Evolutionary conservation across 805 yeast species (phyloP).

Genomic region (Priceomyces medius): DNA sequence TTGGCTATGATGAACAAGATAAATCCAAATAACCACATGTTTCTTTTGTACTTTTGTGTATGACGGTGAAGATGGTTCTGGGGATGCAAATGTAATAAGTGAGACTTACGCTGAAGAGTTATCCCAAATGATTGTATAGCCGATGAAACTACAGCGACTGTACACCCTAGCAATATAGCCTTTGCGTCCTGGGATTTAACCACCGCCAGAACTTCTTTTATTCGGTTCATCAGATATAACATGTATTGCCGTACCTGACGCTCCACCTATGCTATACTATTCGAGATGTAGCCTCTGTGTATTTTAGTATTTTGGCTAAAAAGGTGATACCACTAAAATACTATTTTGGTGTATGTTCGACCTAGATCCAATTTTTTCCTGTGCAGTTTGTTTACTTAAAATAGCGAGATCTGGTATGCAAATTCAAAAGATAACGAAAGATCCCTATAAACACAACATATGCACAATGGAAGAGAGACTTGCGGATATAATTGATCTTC

Average conservation of each 20-base stretch:
- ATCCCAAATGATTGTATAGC: constrained; percentile 81
- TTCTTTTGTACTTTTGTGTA: constrained; percentile 41
- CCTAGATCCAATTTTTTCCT: neutral
- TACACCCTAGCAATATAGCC: constrained; percentile 54
- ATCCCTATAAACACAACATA: neutral
- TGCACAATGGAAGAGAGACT: constrained; percentile 9
- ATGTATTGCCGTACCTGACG: too few relatives aligned
- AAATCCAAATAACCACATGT: constrained; percentile 77
- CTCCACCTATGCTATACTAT: too few relatives aligned
- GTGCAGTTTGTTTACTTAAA: constrained; percentile 6
- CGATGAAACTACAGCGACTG: constrained; percentile 71
- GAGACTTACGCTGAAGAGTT: constrained; percentile 78
- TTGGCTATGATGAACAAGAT: constrained; percentile 69
- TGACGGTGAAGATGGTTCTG: constrained; percentile 28
- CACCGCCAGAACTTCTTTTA: neutral
- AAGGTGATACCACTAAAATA: too few relatives aligned
- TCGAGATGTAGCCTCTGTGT: too few relatives aligned
- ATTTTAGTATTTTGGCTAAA: too few relatives aligned
- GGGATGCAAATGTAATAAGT: constrained; percentile 44
- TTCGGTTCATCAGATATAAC: too few relatives aligned
- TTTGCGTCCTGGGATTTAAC: constrained; percentile 5
- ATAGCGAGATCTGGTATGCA: neutral
- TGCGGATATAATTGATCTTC: constrained; percentile 13
- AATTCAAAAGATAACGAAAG: neutral
- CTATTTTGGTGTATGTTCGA: neutral